Percentiles rank a stretch among this genome's conserved stretches.
Conservation (phyloP, 116 monocot genomes). For the Zostera marina region DNA sequence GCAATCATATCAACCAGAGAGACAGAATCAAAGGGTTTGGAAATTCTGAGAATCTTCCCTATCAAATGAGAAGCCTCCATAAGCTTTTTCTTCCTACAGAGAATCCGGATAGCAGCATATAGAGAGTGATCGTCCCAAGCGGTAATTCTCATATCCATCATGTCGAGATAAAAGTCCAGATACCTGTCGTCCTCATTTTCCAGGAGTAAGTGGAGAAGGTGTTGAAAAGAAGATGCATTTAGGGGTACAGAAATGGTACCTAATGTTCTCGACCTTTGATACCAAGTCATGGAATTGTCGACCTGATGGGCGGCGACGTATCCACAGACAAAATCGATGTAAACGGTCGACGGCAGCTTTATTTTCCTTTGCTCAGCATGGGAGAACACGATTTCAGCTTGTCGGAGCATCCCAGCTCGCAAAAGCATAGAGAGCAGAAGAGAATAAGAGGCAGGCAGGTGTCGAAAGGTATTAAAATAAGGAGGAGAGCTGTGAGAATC, state of each 20-base stretch:
- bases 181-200: conserved; percentile 10
- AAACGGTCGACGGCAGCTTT: conserved; percentile 13
- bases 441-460: conserved; percentile 48
- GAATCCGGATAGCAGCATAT: conserved; percentile 23
- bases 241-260: conserved; percentile 12
- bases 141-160: conserved; percentile 31
- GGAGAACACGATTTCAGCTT: conserved; percentile 46
- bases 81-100: conserved; percentile 31
- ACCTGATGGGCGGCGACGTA: conserved; percentile 22
- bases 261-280: conserved; percentile 23
- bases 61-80: conserved; percentile 41
- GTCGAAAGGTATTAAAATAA: conserved; percentile 26
- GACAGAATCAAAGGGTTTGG: conserved; percentile 7
- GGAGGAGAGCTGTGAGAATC: neutral
- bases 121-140: conserved; percentile 20
- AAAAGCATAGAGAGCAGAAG: conserved; percentile 43
- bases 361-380: conserved; percentile 7
- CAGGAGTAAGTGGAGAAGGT: conserved; percentile 29
- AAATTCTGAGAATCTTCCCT: conserved; percentile 12
- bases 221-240: conserved; percentile 27
- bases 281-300: conserved; percentile 31
- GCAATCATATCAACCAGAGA: conserved; percentile 35
- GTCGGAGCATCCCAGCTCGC: conserved; percentile 21
- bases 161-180: conserved; percentile 42
- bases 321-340: conserved; percentile 36